phyloP scores from a whole-genome alignment of 306 rosid species.

The Citrullus mucosospermus region DNA sequence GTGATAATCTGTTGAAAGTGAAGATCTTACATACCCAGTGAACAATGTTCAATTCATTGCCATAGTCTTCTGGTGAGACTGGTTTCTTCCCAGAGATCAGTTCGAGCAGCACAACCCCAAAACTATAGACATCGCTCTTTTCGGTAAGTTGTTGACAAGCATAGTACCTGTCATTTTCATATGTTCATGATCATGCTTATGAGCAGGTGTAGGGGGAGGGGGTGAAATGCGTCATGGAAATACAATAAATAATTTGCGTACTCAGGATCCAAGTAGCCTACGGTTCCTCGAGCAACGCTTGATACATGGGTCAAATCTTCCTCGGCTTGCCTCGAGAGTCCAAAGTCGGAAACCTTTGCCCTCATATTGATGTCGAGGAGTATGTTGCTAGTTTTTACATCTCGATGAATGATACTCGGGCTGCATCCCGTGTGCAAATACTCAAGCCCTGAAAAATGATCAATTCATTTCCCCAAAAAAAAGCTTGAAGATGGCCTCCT shows the following conservation, averaged over 20 bases:
- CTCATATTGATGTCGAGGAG: constrained; percentile 91
- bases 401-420: constrained; percentile 93
- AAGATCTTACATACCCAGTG: constrained; percentile 61
- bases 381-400: constrained; percentile 89
- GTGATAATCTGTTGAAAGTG: background rate
- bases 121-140: constrained; percentile 91
- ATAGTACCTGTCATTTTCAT: constrained; percentile 49
- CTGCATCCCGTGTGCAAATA: constrained; percentile 95
- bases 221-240: background rate
- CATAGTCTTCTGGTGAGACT: constrained; percentile 71
- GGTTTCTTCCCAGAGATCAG: constrained; percentile 85
- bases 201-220: background rate
- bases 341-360: constrained; percentile 94
- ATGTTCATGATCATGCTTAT: background rate
- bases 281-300: constrained; percentile 86
- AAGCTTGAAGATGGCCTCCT: constrained; percentile 11
- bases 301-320: constrained; percentile 93
- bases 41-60: constrained; percentile 82
- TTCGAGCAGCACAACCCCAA: constrained; percentile 85
- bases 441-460: constrained; percentile 58
- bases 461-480: constrained; percentile 1
- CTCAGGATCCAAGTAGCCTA: constrained; percentile 97
- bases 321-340: constrained; percentile 83
- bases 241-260: constrained; percentile 23
- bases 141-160: constrained; percentile 89